These are phyloP conservation scores for Macrolepiota fuliginosa DNA, from an alignment of 768 basidiomycete species.

Conservation along the genomic window DNA sequence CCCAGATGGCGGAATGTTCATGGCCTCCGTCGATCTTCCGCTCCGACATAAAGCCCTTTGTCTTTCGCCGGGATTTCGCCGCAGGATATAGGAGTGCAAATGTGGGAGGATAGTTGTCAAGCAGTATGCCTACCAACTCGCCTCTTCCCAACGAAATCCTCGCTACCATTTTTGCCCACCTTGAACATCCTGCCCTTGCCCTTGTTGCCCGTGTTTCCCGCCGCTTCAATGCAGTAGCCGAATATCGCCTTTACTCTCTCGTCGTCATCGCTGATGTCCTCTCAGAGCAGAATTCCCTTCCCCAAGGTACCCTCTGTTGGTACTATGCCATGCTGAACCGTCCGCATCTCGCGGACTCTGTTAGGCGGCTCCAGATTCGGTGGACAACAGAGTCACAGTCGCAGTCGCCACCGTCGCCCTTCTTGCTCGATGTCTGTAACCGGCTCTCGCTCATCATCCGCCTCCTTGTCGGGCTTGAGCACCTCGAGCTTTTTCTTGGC, in stretches of 20 bases:
- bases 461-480: slow-evolving; percentile 41
- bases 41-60: slow-evolving; percentile 31
- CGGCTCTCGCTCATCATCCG: slow-evolving; percentile 36
- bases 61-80: slow-evolving; percentile 35
- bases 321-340: slow-evolving; percentile 48
- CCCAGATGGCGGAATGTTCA: slow-evolving; percentile 2
- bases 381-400: slow-evolving; percentile 49
- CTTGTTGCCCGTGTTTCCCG: slow-evolving; percentile 43
- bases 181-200: slow-evolving; percentile 35
- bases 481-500: slow-evolving; percentile 53
- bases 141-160: slow-evolving; percentile 58
- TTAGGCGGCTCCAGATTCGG: slow-evolving; percentile 47
- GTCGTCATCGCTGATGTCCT: slow-evolving; percentile 48
- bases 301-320: slow-evolving; percentile 45
- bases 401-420: slow-evolving; percentile 21
- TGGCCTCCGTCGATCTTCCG: slow-evolving; percentile 38
- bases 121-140: slow-evolving; percentile 17
- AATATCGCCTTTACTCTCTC: slow-evolving; percentile 56
- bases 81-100: slow-evolving; percentile 27
- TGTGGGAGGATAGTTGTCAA: slow-evolving; percentile 6
- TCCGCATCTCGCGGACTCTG: slow-evolving; percentile 43
- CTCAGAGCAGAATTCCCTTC: slow-evolving; percentile 36
- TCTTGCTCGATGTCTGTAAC: slow-evolving; percentile 37
- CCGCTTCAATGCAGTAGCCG: slow-evolving; percentile 50
- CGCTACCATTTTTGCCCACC: slow-evolving; percentile 41